Evolutionary conservation across 1,139 yeast genomes (phyloP).

Genomic region (Lodderomyces theae): DNA sequence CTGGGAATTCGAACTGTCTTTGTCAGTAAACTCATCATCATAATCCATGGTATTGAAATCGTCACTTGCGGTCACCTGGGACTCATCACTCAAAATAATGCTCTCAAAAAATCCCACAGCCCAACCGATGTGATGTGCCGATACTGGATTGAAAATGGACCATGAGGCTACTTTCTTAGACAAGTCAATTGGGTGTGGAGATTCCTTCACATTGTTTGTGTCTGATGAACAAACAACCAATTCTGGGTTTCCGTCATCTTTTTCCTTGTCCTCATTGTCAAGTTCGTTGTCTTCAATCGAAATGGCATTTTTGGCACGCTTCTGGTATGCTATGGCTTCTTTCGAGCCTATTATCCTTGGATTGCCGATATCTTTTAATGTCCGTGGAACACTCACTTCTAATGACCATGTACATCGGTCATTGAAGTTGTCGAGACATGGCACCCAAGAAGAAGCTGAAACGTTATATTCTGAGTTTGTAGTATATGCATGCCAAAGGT

Average conservation of each 20-base stretch:
- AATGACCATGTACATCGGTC: constrained; percentile 93
- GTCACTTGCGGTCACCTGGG: constrained; percentile 29
- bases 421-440: constrained; percentile 87
- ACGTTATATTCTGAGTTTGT: constrained; percentile 73
- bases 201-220: constrained; percentile 47
- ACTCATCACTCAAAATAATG: constrained; percentile 44
- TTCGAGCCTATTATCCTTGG: constrained; percentile 41
- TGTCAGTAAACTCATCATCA: constrained; percentile 6
- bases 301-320: constrained; percentile 9
- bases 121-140: constrained; percentile 97
- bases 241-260: constrained; percentile 51
- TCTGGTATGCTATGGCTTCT: constrained; percentile 18
- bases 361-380: constrained; percentile 67
- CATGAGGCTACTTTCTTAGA: constrained; percentile 76
- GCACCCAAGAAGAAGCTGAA: constrained; percentile 94
- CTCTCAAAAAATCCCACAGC: constrained; percentile 84
- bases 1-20: constrained; percentile 34
- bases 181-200: constrained; percentile 54
- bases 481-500: constrained; percentile 82
- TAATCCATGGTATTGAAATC: background rate
- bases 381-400: constrained; percentile 77
- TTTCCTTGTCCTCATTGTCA: constrained; percentile 32
- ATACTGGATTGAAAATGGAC: constrained; percentile 80
- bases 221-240: constrained; percentile 79
- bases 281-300: constrained; percentile 5